A percentile compares a stretch with the other conserved stretches of the same genome.
phyloP scores from a whole-genome alignment of 225 moss, liverwort and hornwort species.

The Polytrichum commune region DNA sequence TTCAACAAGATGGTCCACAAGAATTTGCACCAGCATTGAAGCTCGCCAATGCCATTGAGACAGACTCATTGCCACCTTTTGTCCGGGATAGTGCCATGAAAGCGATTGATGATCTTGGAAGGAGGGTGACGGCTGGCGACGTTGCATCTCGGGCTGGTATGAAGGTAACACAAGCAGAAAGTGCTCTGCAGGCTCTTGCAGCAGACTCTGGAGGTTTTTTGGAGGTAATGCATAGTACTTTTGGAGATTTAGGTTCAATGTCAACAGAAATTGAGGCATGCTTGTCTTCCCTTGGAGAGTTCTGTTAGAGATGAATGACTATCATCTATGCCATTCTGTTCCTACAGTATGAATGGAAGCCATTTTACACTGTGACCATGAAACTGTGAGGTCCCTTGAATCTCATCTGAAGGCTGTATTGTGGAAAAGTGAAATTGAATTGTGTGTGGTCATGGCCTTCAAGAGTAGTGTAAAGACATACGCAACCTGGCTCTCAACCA shows the following conservation, averaged over 20 bases:
- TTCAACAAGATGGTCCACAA: constrained; percentile 55
- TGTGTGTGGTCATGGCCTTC: too few species aligned
- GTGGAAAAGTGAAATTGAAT: too few species aligned
- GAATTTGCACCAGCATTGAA: constrained; percentile 53
- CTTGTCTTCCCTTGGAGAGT: too few species aligned
- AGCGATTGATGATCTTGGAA: constrained; percentile 92
- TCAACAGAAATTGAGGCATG: too few species aligned
- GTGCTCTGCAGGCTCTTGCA: constrained; percentile 79
- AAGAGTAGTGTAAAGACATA: too few species aligned
- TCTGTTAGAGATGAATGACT: too few species aligned
- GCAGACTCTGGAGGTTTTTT: constrained; percentile 90
- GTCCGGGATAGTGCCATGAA: constrained; percentile 93
- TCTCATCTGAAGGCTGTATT: too few species aligned
- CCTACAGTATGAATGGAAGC: too few species aligned
- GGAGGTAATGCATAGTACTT: constrained; percentile 48
- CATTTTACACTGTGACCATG: too few species aligned
- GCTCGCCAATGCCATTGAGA: constrained; percentile 57
- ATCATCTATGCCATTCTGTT: too few species aligned
- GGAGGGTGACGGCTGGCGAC: constrained; percentile 92
- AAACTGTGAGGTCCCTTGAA: too few species aligned
- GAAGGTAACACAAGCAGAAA: constrained; percentile 62
- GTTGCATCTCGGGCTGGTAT: constrained; percentile 87
- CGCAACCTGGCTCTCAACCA: too few species aligned
- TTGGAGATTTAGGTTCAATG: neutral
- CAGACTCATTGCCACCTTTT: constrained; percentile 82